A percentile compares a stretch with the other conserved stretches of the same genome.
phyloP scores from a whole-genome alignment of 108 stramenopile species.

The Phaeodactylum tricornutum region DNA sequence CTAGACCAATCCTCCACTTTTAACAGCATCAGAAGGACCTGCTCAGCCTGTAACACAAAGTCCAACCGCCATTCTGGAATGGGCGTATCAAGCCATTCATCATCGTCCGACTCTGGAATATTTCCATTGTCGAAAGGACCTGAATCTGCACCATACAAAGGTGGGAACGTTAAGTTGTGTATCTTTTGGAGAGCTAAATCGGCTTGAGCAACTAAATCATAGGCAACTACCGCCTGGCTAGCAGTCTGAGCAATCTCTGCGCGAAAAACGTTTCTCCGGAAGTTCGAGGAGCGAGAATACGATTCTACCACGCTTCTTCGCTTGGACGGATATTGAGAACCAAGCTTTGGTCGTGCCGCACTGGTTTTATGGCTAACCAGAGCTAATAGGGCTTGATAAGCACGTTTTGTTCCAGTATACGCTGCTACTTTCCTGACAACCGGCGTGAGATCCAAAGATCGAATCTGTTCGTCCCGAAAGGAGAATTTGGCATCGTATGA shows the following conservation, averaged over 20 bases:
- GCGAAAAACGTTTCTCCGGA: background rate
- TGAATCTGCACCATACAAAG: conserved; percentile 37
- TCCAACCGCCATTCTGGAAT: conserved; percentile 40
- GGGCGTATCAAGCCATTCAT: conserved; percentile 54
- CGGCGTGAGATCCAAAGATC: conserved; percentile 2
- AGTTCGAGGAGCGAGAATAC: background rate
- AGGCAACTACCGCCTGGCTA: conserved; percentile 36
- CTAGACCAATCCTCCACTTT: conserved; percentile 44
- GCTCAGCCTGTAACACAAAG: conserved; percentile 61
- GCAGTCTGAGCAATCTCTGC: conserved; percentile 38
- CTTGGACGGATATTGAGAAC: background rate
- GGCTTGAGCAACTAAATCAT: conserved; percentile 46
- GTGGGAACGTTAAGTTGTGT: conserved; percentile 32
- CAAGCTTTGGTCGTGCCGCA: background rate
- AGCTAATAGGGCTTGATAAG: background rate
- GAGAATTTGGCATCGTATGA: too few species aligned
- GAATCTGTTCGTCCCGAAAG: too few species aligned
- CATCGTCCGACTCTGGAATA: conserved; percentile 49
- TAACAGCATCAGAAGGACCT: conserved; percentile 42
- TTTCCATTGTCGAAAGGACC: conserved; percentile 26
- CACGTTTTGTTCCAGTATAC: conserved; percentile 8
- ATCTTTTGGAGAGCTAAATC: conserved; percentile 9
- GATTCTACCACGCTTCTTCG: background rate
- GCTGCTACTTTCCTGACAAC: background rate
- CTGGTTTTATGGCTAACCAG: background rate